Conservation (phyloP, 1,284 basidiomycete species). For the Cerioporus squamosus region DNA sequence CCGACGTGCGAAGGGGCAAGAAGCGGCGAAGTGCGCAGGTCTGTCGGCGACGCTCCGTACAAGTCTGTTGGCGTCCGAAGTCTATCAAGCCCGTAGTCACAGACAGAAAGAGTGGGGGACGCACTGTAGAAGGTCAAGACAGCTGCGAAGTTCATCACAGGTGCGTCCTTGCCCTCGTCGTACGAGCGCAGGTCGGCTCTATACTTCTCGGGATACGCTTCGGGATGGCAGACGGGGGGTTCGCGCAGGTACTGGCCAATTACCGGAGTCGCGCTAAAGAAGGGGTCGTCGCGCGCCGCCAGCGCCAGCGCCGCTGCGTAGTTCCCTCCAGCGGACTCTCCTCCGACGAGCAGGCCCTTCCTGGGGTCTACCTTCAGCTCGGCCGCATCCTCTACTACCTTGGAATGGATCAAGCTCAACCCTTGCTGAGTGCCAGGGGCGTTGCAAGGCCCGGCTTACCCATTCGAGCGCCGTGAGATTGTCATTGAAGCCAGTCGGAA, state of each 20-base stretch:
- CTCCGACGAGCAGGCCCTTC: slow-evolving; percentile 30
- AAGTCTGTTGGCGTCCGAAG: too few species aligned
- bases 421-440: too few species aligned
- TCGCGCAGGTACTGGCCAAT: slow-evolving; percentile 16
- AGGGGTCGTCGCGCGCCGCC: slow-evolving; percentile 27
- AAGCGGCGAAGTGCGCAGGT: slow-evolving; percentile 21
- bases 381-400: slow-evolving; percentile 6
- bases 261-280: slow-evolving; percentile 18
- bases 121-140: background rate
- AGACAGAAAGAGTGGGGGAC: too few species aligned
- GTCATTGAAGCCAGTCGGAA: slow-evolving; percentile 22
- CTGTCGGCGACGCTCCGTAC: slow-evolving; percentile 7
- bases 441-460: slow-evolving; percentile 7
- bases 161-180: background rate
- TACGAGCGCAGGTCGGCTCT: background rate
- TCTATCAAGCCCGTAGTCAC: too few species aligned
- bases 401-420: too few species aligned
- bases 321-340: too few species aligned
- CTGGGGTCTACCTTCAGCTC: slow-evolving; percentile 9
- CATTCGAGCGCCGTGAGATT: slow-evolving; percentile 26
- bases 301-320: slow-evolving; percentile 29
- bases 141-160: too few species aligned
- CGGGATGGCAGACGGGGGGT: background rate
- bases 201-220: background rate
- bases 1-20: slow-evolving; percentile 21